Evolutionary conservation across 139 green algal species (phyloP).

Genomic region (Closterium sp.): DNA sequence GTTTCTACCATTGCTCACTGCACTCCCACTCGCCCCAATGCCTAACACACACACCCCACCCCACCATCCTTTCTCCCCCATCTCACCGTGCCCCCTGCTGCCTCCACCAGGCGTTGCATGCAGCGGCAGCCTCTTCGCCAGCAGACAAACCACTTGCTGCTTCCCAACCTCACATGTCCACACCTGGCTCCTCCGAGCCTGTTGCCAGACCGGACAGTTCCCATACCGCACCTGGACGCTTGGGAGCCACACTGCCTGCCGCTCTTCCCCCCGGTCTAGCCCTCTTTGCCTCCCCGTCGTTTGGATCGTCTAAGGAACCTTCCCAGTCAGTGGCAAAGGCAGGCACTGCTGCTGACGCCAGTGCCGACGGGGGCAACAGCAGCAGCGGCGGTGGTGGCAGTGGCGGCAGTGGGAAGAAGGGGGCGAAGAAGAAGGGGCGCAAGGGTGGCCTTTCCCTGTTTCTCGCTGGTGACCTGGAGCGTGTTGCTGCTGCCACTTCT

Average conservation of each 20-base stretch:
- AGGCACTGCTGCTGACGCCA: not conserved
- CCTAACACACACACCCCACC: not conserved
- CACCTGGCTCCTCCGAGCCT: not conserved
- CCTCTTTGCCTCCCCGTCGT: not conserved
- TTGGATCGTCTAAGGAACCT: not conserved
- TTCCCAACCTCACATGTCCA: too few species aligned
- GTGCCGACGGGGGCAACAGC: not conserved
- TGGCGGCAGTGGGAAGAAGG: constrained; percentile 11
- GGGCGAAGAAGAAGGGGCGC: constrained; percentile 6
- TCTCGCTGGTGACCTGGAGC: constrained; percentile 17
- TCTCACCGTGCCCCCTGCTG: too few species aligned
- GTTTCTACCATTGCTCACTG: not conserved
- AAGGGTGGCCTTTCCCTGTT: constrained; percentile 43
- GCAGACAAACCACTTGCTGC: too few species aligned
- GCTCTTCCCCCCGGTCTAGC: not conserved
- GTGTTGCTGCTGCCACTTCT: not conserved
- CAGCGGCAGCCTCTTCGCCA: not conserved
- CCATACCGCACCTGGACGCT: not conserved
- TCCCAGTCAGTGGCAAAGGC: not conserved
- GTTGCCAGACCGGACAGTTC: not conserved
- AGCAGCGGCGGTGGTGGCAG: not conserved
- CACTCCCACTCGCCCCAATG: not conserved
- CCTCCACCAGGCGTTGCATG: not conserved
- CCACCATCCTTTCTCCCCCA: not conserved
- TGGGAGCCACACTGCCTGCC: not conserved